A percentile compares a stretch with the other conserved stretches of the same genome.
phyloP scores from a whole-genome alignment of 495 filamentous ascomycete genomes.

The Xylaria palmicola region DNA sequence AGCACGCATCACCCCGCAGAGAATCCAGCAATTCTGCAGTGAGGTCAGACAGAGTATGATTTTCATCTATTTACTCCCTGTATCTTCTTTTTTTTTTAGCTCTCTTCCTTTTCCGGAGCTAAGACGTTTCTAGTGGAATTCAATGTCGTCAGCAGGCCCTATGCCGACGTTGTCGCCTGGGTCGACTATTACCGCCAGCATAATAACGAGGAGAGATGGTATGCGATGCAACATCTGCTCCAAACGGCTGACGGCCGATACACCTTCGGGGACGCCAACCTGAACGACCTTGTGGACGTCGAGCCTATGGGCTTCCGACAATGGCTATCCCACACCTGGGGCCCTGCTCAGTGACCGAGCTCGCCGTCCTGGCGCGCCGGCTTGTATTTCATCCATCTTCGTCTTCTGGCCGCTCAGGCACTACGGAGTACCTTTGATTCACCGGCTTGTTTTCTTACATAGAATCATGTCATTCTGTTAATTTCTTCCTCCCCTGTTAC shows the following conservation, averaged over 20 bases:
- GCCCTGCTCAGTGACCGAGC: constrained; percentile 23
- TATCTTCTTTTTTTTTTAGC: neutral
- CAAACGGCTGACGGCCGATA: constrained; percentile 53
- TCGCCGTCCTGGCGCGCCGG: neutral
- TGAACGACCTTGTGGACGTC: constrained; percentile 42
- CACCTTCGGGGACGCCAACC: constrained; percentile 43
- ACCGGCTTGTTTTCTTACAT: neutral
- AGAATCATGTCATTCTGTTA: neutral
- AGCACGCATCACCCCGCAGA: constrained; percentile 55
- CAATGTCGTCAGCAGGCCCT: constrained; percentile 35
- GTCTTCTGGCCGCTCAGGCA: neutral
- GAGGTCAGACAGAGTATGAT: constrained; percentile 40
- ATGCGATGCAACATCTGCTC: constrained; percentile 45
- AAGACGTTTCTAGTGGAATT: constrained; percentile 36
- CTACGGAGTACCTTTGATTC: neutral
- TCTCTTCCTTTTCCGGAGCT: constrained; percentile 12
- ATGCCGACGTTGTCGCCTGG: constrained; percentile 43
- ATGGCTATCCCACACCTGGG: constrained; percentile 52
- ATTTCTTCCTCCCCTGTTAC: neutral
- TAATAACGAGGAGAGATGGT: constrained; percentile 37
- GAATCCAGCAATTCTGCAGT: constrained; percentile 48
- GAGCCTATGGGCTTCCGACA: constrained; percentile 44
- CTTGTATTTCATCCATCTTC: neutral
- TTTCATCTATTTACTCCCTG: neutral
- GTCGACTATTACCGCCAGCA: constrained; percentile 38